Base-by-base conservation (phyloP, 495 filamentous ascomycete species). In the Neurospora sp. region DNA sequence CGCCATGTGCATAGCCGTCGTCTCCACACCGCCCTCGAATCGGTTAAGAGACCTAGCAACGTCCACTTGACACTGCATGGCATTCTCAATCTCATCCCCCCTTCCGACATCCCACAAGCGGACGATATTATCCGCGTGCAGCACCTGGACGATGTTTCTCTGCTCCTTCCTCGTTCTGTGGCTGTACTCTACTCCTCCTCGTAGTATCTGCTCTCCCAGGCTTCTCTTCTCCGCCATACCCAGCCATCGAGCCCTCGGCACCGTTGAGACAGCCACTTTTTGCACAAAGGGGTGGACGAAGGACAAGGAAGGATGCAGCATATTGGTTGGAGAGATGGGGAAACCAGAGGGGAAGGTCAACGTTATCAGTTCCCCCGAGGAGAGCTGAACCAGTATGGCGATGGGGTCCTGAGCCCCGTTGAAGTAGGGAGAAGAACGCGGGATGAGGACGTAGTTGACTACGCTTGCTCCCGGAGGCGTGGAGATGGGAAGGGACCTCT, bases 31-130 rank as follows among this genome's bases (percentile, higher is more conserved):
- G 22, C 53, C 53, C n/a, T 92, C 85, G n/a, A 87, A 89, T 37
- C 94, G 87, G 44, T 91, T 90, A 7, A 98, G 84, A n/a, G 94
- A 94, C 73, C 93, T 87, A 12, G 90, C 88, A 37, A 97, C 81
- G 79, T 99, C 95, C 3, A 96, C 88, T 82, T 98, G 94, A 61
- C 98, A 83, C 41, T 93, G 87, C 14, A 85, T 85, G 37, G 88
- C 85, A 77, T 98, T 98, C 81, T 98, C 96, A 71, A 99, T 90
- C 78, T 98, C 94, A 79, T 98, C 96, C 7, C 88, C 91, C 75
- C 95, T 89, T 0, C 96, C 96, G 38, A 90, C 87, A 80, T 99
- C 96, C 94, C 94, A 99, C 12, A 98, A 82, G 8, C 93, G 85
- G 10, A 98, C 82, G 1, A 91, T 96, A 44, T 94, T 93, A 81